A percentile compares a stretch with the other conserved stretches of the same genome.
Conservation (phyloP, 257 asterid genomes). For the Fraxinus excelsior region DNA sequence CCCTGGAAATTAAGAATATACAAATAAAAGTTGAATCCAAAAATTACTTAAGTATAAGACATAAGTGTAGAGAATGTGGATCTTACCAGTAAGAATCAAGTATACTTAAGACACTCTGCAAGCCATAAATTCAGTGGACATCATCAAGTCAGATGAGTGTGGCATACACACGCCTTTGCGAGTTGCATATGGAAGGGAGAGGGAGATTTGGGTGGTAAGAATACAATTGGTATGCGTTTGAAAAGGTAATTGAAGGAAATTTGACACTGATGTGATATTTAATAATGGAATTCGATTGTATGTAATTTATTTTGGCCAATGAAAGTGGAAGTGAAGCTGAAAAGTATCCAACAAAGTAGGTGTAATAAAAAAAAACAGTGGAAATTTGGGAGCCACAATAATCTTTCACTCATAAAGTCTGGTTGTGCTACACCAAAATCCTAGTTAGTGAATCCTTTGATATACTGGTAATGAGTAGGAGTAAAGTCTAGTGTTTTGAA, state of each 20-base stretch:
- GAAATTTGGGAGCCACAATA: constrained; percentile 22
- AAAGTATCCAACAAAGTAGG: constrained; percentile 23
- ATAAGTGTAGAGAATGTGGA: not conserved
- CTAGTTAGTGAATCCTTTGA: too few species aligned
- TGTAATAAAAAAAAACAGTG: not conserved
- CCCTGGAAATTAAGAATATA: constrained; percentile 29
- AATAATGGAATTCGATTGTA: not conserved
- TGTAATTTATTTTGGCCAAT: not conserved
- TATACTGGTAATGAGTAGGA: constrained; percentile 7
- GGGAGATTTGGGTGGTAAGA: constrained; percentile 7
- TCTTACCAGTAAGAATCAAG: constrained; percentile 17
- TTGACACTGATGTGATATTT: not conserved
- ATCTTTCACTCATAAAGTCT: too few species aligned
- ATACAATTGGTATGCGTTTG: constrained; percentile 14
- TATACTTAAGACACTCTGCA: not conserved
- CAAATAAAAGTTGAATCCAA: not conserved
- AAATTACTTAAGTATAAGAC: not conserved
- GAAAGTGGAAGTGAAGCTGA: constrained; percentile 12
- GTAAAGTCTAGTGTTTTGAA: constrained; percentile 14
- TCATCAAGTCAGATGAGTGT: constrained; percentile 21
- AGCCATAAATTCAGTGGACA: constrained; percentile 21
- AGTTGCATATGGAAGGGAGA: constrained; percentile 14
- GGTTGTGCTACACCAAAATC: too few species aligned
- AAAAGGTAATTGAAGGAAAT: constrained; percentile 7
- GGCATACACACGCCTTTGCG: constrained; percentile 33